Evolutionary conservation across 768 basidiomycete genomes (phyloP).

Genomic region (Favolaschia claudopus): DNA sequence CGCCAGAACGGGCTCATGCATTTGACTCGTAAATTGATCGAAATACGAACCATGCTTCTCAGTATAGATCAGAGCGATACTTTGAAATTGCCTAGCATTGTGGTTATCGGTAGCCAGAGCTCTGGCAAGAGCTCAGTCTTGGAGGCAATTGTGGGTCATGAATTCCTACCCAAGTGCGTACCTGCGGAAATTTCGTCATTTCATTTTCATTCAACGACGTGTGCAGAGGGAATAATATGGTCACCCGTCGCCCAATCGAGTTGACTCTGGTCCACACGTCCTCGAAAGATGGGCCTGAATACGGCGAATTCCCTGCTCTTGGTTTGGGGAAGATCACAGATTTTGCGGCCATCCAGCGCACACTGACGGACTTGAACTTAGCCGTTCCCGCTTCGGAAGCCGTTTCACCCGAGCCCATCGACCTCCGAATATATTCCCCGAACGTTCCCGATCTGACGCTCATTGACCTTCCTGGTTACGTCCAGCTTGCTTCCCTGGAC

Average conservation of each 20-base stretch:
- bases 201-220: background rate
- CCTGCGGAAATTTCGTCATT: background rate
- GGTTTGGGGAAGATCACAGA: slow-evolving; percentile 90
- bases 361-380: slow-evolving; percentile 92
- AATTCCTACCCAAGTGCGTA: slow-evolving; percentile 96
- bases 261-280: slow-evolving; percentile 96
- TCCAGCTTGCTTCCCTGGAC: slow-evolving; percentile 93
- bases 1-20: slow-evolving; percentile 89
- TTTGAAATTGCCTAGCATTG: slow-evolving; percentile 95
- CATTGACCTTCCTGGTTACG: slow-evolving; percentile 97
- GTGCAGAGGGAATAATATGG: slow-evolving; percentile 96
- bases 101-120: slow-evolving; percentile 98
- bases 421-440: slow-evolving; percentile 95
- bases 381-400: slow-evolving; percentile 90
- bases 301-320: slow-evolving; percentile 93
- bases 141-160: slow-evolving; percentile 96
- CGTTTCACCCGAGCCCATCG: slow-evolving; percentile 94
- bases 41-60: slow-evolving; percentile 93
- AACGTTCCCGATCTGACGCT: slow-evolving; percentile 96
- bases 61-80: slow-evolving; percentile 96
- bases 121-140: slow-evolving; percentile 98
- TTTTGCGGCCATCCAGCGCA: slow-evolving; percentile 91
- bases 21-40: slow-evolving; percentile 93
- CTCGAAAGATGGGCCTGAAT: slow-evolving; percentile 69
- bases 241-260: slow-evolving; percentile 97